These are phyloP conservation scores for Candida nanaspora DNA, from an alignment of 805 yeast genomes.

Conservation along the genomic window DNA sequence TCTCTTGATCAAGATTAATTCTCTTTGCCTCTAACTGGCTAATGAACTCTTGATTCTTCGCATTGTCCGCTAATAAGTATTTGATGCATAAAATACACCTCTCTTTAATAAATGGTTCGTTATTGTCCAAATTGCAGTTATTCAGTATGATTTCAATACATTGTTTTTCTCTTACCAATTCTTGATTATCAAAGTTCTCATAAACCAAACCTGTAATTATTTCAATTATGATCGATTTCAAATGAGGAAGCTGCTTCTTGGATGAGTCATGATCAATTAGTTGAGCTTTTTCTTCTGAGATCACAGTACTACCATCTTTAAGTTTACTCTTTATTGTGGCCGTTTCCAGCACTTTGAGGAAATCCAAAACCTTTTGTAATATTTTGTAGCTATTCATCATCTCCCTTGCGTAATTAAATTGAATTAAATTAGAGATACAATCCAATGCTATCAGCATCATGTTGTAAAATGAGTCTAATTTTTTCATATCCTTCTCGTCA, in stretches of 20 bases:
- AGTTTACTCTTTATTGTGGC: conserved; percentile 29
- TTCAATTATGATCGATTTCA: conserved; percentile 62
- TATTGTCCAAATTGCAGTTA: conserved; percentile 77
- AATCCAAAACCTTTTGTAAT: conserved; percentile 25
- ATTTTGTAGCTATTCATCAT: conserved; percentile 34
- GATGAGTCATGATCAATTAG: neutral
- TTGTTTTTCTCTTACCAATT: conserved; percentile 52
- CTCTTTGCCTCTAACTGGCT: conserved; percentile 70
- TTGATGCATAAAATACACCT: conserved; percentile 73
- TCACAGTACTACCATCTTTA: conserved; percentile 15
- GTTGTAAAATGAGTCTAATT: neutral
- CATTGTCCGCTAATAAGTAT: conserved; percentile 57
- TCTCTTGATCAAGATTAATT: conserved; percentile 48
- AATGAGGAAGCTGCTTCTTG: conserved; percentile 47
- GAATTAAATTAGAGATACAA: conserved; percentile 32
- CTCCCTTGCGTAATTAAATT: conserved; percentile 32
- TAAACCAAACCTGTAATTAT: conserved; percentile 52
- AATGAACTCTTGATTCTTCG: conserved; percentile 68
- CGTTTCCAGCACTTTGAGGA: conserved; percentile 34
- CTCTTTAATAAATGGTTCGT: conserved; percentile 86
- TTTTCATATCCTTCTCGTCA: conserved; percentile 6
- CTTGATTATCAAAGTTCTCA: conserved; percentile 53
- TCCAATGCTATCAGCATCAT: conserved; percentile 26
- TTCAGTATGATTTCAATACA: conserved; percentile 70
- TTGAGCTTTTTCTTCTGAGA: neutral